Conservation (phyloP, 306 rosid species). For the Vigna radiata region DNA sequence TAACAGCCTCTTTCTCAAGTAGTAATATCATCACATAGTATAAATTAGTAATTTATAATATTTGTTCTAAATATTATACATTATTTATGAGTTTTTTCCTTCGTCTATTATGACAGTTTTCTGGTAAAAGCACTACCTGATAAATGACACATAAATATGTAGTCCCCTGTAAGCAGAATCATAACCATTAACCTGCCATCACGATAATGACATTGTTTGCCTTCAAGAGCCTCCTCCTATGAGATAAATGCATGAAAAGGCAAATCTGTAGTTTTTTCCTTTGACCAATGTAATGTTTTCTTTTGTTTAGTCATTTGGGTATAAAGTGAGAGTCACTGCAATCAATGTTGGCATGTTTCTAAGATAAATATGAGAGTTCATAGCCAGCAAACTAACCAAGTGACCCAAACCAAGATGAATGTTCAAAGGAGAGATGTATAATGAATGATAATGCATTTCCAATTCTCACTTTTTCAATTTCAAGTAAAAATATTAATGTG, state of each 20-base stretch:
- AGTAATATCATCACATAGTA: neutral
- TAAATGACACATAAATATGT: neutral
- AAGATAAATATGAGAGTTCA: neutral
- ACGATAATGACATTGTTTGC: neutral
- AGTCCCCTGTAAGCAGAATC: neutral
- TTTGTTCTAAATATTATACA: neutral
- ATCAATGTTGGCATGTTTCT: conserved; percentile 15
- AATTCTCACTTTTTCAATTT: too few relatives aligned
- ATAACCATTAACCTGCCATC: neutral
- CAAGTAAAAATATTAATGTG: too few relatives aligned
- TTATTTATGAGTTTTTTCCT: neutral
- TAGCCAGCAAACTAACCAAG: too few relatives aligned
- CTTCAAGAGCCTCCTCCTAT: neutral
- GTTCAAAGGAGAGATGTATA: neutral
- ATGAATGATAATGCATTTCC: neutral
- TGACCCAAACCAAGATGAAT: neutral
- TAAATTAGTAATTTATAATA: neutral
- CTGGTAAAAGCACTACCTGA: neutral
- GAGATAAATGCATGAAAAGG: neutral
- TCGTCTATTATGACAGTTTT: neutral
- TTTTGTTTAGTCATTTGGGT: neutral
- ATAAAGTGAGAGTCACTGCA: conserved; percentile 9
- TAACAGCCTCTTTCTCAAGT: neutral
- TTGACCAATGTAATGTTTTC: conserved; percentile 22
- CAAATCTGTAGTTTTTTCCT: neutral